These are phyloP conservation scores for Carallia pectinifolia DNA, from an alignment of 345 rosid species.

Conservation along the genomic window DNA sequence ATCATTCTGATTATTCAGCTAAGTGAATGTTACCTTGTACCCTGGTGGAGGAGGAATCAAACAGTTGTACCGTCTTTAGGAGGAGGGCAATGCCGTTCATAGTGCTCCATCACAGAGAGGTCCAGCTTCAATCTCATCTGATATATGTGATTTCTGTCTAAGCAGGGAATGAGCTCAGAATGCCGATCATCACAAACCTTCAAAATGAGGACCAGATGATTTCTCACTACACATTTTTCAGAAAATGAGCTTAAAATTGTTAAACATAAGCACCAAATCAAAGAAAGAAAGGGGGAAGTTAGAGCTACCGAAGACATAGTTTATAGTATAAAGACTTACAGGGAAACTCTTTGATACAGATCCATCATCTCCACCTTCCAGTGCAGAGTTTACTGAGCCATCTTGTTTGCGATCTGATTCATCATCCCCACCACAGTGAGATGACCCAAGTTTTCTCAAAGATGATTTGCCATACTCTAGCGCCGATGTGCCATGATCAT, in stretches of 20 bases:
- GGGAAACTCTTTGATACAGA: slow-evolving; percentile 69
- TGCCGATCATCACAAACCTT: slow-evolving; percentile 97
- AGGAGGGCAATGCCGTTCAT: slow-evolving; percentile 95
- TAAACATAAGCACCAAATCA: slow-evolving; percentile 7
- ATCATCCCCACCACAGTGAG: slow-evolving; percentile 79
- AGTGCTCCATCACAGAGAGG: slow-evolving; percentile 93
- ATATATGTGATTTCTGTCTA: slow-evolving; percentile 84
- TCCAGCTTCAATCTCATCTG: slow-evolving; percentile 96
- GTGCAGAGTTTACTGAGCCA: slow-evolving; percentile 45
- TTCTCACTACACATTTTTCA: not conserved
- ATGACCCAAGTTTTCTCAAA: slow-evolving; percentile 73
- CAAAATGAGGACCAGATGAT: slow-evolving; percentile 13
- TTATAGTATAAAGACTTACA: slow-evolving; percentile 44
- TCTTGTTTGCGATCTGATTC: slow-evolving; percentile 61
- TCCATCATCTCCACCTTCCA: slow-evolving; percentile 47
- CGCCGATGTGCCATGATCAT: slow-evolving; percentile 58
- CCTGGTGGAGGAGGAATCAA: slow-evolving; percentile 97
- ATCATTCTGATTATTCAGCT: slow-evolving; percentile 7
- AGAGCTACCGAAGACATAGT: not conserved
- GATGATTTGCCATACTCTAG: slow-evolving; percentile 71
- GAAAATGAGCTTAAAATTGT: slow-evolving; percentile 4
- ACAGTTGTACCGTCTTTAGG: slow-evolving; percentile 88
- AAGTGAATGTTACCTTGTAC: slow-evolving; percentile 58
- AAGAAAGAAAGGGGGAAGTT: slow-evolving; percentile 12
- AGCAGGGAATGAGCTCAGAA: slow-evolving; percentile 93